Evolutionary conservation across 140 eudicot species (phyloP).

Genomic region (Stevia rebaudiana): DNA sequence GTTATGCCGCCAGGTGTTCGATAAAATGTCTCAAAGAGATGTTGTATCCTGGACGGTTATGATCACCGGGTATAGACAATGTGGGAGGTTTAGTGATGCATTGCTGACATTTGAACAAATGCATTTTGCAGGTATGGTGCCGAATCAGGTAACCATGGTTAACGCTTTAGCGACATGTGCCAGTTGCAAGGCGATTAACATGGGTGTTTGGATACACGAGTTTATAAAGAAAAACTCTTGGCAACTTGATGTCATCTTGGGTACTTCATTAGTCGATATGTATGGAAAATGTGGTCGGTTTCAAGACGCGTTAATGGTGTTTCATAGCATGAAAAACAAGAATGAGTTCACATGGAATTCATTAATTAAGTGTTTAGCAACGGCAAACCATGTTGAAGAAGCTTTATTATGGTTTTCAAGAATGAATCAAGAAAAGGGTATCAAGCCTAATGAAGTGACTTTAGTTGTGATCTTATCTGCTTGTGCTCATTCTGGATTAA

Average conservation of each 20-base stretch:
- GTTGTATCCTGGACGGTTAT: constrained; percentile 63
- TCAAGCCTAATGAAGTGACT: constrained; percentile 52
- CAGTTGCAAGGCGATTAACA: constrained; percentile 40
- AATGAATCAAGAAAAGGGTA: constrained; percentile 38
- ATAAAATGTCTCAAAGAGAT: constrained; percentile 57
- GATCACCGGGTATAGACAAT: constrained; percentile 43
- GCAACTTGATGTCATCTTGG: constrained; percentile 55
- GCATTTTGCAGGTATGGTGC: constrained; percentile 44
- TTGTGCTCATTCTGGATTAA: constrained; percentile 47
- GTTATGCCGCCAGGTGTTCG: constrained; percentile 41
- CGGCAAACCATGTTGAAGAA: constrained; percentile 35
- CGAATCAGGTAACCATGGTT: constrained; percentile 60
- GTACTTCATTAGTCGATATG: constrained; percentile 53
- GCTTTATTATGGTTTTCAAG: constrained; percentile 43
- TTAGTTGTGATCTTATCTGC: constrained; percentile 43
- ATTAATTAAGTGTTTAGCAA: constrained; percentile 37
- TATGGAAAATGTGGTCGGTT: constrained; percentile 50
- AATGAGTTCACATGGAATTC: constrained; percentile 61
- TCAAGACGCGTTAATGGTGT: constrained; percentile 37
- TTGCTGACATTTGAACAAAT: constrained; percentile 45
- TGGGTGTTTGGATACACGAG: constrained; percentile 56
- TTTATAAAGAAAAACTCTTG: constrained; percentile 38
- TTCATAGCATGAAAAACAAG: constrained; percentile 40
- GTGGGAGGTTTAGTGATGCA: constrained; percentile 39
- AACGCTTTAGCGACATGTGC: constrained; percentile 62